Base-by-base conservation (phyloP, 2,329 filamentous ascomycete genomes). In the Rutstroemia sp. region DNA sequence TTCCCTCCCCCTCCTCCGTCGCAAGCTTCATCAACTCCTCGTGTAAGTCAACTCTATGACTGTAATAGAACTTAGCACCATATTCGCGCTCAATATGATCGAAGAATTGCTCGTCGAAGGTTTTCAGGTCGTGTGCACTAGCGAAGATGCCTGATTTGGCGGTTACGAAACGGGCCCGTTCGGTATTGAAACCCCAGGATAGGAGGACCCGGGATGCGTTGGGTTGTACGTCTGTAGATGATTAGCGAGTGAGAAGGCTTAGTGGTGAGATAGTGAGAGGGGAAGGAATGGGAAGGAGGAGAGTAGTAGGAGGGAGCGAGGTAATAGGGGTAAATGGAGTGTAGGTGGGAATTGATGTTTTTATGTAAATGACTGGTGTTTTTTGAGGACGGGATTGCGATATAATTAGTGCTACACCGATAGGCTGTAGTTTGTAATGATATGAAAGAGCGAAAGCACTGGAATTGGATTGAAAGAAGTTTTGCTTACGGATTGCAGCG, bases 131-230 rank as follows among this genome's bases (percentile, higher is more conserved):
- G 9, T 44, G 36, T 1, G 60, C 64, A n/a, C 59, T 39, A 5
- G 58, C 57, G 67, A 61, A 78, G 70, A 58, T 76, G 73, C 76
- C 30, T 25, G 42, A 54, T 55, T 44, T 58, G 46, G 51, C 46
- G 47, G 54, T 44, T 61, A 65, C 58, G 16, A 75, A 72, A 3
- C 74, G 73, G 27, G 71, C 71, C 0, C 64, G 64, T 54, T 73
- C 69, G 0, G 73, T 70, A 57, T 70, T 68, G 1, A 79, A 61
- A 0, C 76, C 76, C 54, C 78, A 69, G 39, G 73, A 68, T 2
- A 70, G 67, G 5, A 87, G 70, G 2, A 85, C 68, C 0, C 80
- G 79, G 63, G 84, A 82, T 5, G 76, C 73, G 61, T 87, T 87
- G 0, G 83, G 81, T 0, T 78, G 76, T 6, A 86, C 66, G 60